Conservation (phyloP, 75 land plant species). For the Picea sitchensis region DNA sequence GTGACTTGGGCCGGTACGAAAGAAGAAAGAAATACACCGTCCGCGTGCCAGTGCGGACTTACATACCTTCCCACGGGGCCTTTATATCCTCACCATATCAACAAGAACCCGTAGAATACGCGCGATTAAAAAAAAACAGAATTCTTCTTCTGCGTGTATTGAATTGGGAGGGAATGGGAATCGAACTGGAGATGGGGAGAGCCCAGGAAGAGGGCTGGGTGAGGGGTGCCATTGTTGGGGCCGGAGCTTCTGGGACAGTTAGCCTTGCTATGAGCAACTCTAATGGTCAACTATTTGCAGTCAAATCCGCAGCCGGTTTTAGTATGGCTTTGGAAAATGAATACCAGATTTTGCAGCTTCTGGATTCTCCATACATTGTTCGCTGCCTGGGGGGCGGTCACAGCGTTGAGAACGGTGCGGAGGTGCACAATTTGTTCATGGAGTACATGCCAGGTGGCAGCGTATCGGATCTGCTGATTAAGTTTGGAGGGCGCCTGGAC, state of each 20-base stretch:
- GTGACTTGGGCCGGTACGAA: no score
- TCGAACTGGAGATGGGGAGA: no score
- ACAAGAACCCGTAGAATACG: no score
- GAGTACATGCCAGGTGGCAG: conserved; percentile 66
- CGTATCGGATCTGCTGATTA: conserved; percentile 33
- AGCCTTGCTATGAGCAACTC: conserved; percentile 28
- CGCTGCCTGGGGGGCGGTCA: conserved; percentile 34
- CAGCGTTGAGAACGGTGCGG: conserved; percentile 20
- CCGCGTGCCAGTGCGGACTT: no score
- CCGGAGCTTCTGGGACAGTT: conserved; percentile 51
- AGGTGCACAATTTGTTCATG: conserved; percentile 38
- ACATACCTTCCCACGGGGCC: no score
- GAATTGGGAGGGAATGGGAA: no score
- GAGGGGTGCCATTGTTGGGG: conserved; percentile 35
- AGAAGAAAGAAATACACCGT: no score
- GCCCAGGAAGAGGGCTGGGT: conserved; percentile 13
- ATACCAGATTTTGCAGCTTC: conserved; percentile 15
- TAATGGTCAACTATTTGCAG: conserved; percentile 9
- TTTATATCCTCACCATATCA: no score
- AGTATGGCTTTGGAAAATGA: conserved; percentile 23
- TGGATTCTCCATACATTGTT: conserved; percentile 35
- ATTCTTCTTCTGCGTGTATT: no score
- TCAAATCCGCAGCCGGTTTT: conserved; percentile 32
- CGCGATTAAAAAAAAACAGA: no score
- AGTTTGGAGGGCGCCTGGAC: conserved; percentile 20